Evolutionary conservation across 805 yeast species (phyloP), one percentile per base, ranked within the genome.

Genomic region (Isabelozyma rhagii): DNA sequence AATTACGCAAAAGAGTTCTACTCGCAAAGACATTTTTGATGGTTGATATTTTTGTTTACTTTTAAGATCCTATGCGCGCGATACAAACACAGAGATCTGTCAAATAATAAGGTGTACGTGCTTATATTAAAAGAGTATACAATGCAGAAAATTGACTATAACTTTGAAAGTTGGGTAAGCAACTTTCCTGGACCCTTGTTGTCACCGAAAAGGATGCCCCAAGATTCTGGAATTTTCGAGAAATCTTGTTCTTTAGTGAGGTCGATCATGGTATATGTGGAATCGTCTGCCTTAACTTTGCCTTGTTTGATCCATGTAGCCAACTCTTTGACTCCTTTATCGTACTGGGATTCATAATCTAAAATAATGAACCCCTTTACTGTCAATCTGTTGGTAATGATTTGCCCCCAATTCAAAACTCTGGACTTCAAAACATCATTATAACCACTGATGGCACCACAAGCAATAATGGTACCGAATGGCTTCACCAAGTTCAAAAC

Each of bases 201-300:
- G 49, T 75, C 75, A 15, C 57, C 50, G 61, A 78, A 79, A 39
- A 80, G 54, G 14, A 72, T 69, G 38, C 69, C 63, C 83, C 83
- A 80, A 18, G 70, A 58, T 31, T 63, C 62, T 28, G 83, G 83
- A 49, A 79, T 66, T 41, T 72, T 60, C 10, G 57, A 44, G 53
- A 78, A 78, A 3, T 73, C 69, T 9, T 45, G 50, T 5, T 68
- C 74, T 28, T 70, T 74, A 8, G 62, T 52, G n/a, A 73, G 71
- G 49, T 75, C 77, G 27, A 61, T 17, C 45, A 43, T 13, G n/a
- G 59, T 43, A 17, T 53, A 56, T 5, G 62, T 52, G 10, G 55
- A 50, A 2, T 54, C 48, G 34, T 44, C 46, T 41, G 51, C 44
- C 34, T 49, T 51, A 44, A 62, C 47, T 39, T 56, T 58, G 21